These are phyloP conservation scores for Sugiyamaella sp. DNA, from an alignment of 1,139 yeast genomes.

Conservation along the genomic window DNA sequence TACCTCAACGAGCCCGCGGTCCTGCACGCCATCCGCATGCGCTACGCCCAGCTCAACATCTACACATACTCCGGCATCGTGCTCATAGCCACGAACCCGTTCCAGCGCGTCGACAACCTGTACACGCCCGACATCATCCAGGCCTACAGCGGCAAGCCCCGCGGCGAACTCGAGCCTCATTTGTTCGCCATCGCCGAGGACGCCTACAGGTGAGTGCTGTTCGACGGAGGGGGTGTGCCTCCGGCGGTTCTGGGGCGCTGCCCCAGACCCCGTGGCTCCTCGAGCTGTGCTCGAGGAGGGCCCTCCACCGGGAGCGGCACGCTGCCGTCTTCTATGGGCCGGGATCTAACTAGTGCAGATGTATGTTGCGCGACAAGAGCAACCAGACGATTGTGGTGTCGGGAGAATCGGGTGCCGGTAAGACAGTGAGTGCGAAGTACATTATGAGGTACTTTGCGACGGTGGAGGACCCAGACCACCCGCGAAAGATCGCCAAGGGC, in stretches of 20 bases:
- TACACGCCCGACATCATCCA: conserved; percentile 92
- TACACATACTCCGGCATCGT: conserved; percentile 98
- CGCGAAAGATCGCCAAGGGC: conserved; percentile 30
- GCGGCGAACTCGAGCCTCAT: conserved; percentile 97
- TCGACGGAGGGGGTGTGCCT: background rate
- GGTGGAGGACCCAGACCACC: conserved; percentile 69
- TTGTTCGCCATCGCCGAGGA: conserved; percentile 97
- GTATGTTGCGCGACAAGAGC: conserved; percentile 81
- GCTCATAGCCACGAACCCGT: conserved; percentile 94
- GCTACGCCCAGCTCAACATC: conserved; percentile 86
- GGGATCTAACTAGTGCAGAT: conserved; percentile 44
- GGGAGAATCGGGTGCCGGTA: conserved; percentile 99
- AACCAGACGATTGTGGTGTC: conserved; percentile 96
- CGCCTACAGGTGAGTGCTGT: conserved; percentile 64
- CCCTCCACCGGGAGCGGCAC: too few species aligned
- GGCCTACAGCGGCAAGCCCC: conserved; percentile 87
- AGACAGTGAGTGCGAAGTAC: conserved; percentile 95
- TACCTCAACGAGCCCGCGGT: conserved; percentile 94
- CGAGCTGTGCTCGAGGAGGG: too few species aligned
- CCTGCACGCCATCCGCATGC: conserved; percentile 85
- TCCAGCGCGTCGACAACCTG: conserved; percentile 86
- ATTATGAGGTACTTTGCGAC: conserved; percentile 98
- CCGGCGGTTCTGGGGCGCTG: conserved; percentile 3
- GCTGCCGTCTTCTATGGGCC: too few species aligned
- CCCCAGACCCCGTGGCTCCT: conserved; percentile 6